Evolutionary conservation across 106 monocot species (phyloP).

Genomic region (Hemerocallis citrina): DNA sequence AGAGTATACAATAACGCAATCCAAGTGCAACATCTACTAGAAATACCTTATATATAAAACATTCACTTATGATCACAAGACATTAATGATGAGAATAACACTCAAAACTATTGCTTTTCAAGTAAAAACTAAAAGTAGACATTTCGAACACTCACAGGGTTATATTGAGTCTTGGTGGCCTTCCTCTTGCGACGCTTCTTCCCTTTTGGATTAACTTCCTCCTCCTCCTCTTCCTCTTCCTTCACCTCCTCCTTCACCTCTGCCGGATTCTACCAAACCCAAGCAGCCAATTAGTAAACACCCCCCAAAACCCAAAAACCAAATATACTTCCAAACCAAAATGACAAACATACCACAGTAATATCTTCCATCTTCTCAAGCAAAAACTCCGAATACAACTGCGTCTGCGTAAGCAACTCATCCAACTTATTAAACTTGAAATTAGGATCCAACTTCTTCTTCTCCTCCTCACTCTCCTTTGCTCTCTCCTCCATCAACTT

Average conservation of each 20-base stretch:
- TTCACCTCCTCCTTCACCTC: slow-evolving; percentile 20
- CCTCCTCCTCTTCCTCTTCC: slow-evolving; percentile 9
- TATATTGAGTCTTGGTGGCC: slow-evolving; percentile 24
- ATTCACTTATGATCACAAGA: no score
- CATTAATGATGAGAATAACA: no score
- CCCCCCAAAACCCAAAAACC: background rate
- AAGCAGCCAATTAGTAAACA: background rate
- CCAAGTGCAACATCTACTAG: no score
- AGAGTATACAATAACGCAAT: no score
- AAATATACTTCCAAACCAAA: background rate
- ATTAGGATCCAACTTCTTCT: background rate
- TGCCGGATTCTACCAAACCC: slow-evolving; percentile 19
- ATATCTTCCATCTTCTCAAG: slow-evolving; percentile 13
- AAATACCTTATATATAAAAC: no score
- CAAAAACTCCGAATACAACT: slow-evolving; percentile 13
- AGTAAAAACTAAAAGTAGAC: no score
- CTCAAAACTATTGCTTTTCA: no score
- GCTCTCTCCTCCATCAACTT: slow-evolving; percentile 12
- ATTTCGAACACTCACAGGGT: slow-evolving; percentile 68
- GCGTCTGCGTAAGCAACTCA: slow-evolving; percentile 22
- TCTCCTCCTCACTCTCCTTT: background rate
- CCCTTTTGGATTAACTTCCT: slow-evolving; percentile 15
- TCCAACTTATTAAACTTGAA: slow-evolving; percentile 18
- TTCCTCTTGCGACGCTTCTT: slow-evolving; percentile 84
- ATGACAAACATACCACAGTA: background rate